phyloP scores from a whole-genome alignment of 1,284 basidiomycete genomes.

The Prillingera fragicola region DNA sequence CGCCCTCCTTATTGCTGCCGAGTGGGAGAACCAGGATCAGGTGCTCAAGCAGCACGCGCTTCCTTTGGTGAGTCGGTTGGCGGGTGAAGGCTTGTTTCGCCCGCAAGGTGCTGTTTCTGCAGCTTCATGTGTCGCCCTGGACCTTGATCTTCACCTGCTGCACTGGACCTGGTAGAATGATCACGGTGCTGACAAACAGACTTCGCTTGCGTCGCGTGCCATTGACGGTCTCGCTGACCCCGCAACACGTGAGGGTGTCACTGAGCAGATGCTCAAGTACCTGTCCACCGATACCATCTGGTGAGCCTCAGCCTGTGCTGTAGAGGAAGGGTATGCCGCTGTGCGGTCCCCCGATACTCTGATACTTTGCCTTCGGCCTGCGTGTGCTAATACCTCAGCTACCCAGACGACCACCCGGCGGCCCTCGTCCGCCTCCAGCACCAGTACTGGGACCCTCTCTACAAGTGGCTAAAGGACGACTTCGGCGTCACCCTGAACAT shows the following conservation, averaged over 20 bases:
- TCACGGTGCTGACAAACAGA: conserved; percentile 52
- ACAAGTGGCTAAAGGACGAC: conserved; percentile 67
- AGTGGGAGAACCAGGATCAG: conserved; percentile 91
- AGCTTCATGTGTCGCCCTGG: neutral
- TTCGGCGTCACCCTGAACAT: conserved; percentile 64
- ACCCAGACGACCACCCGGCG: conserved; percentile 71
- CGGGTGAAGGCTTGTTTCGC: neutral
- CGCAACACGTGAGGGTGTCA: conserved; percentile 59
- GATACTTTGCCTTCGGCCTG: neutral
- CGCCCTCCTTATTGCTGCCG: conserved; percentile 80
- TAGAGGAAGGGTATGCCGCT: too few species aligned
- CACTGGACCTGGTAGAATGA: neutral
- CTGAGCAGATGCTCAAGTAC: conserved; percentile 72
- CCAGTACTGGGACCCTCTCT: conserved; percentile 83
- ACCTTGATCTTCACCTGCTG: too few species aligned
- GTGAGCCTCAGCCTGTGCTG: too few species aligned
- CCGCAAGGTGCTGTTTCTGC: too few species aligned
- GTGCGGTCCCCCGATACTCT: too few species aligned
- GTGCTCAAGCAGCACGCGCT: conserved; percentile 84
- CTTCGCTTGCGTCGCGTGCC: conserved; percentile 80
- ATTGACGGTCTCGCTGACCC: conserved; percentile 70
- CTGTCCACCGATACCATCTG: conserved; percentile 94
- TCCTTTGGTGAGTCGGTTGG: conserved; percentile 64
- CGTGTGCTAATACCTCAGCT: conserved; percentile 54
- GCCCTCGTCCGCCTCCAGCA: conserved; percentile 72